Conservation (phyloP, 441 rosid genomes). For the Syzygium malaccense region DNA sequence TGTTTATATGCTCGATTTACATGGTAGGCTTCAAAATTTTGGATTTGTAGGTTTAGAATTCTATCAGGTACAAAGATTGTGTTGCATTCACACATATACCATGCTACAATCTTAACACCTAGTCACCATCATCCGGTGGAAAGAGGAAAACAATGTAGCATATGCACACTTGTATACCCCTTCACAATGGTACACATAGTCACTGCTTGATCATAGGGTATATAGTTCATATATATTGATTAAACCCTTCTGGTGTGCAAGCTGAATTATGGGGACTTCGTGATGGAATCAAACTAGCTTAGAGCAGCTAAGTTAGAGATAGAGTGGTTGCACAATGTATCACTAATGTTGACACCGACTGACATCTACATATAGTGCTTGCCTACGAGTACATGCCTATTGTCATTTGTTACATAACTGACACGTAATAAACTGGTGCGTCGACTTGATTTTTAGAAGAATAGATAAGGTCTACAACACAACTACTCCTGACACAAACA, state of each 20-base stretch:
- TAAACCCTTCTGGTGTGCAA: not conserved
- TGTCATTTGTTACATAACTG: not conserved
- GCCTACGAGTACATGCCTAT: not conserved
- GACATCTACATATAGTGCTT: not conserved
- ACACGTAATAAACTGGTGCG: not conserved
- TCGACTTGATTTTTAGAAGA: not conserved
- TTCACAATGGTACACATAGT: not conserved
- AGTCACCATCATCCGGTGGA: not conserved
- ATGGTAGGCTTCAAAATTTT: not conserved
- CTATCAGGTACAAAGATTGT: not conserved
- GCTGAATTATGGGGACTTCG: not conserved
- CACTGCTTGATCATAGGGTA: not conserved
- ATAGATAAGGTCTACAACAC: not conserved
- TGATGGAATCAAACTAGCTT: not conserved
- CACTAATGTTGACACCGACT: not conserved
- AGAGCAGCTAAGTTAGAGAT: not conserved
- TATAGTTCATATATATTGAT: not conserved
- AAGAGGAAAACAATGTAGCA: not conserved
- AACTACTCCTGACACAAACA: not conserved
- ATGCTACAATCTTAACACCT: not conserved
- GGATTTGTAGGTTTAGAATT: not conserved
- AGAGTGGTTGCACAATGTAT: not conserved
- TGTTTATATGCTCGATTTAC: not conserved
- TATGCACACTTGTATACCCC: not conserved
- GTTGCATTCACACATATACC: fast-evolving